phyloP scores from a whole-genome alignment of 2,329 filamentous ascomycete species.

The Cordyceps javanica region DNA sequence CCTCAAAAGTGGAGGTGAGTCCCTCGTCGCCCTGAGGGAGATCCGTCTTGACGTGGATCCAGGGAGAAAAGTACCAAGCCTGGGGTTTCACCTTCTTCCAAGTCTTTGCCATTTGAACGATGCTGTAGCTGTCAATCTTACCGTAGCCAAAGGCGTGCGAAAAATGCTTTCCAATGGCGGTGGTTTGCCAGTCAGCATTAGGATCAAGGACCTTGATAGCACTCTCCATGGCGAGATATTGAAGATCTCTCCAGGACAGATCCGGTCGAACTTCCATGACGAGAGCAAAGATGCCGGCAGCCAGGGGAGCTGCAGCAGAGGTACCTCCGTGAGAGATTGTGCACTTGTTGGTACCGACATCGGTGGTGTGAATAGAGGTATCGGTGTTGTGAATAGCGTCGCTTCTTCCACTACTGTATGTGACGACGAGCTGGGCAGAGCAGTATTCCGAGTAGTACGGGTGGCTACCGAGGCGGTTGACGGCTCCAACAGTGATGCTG shows the following conservation, averaged over 20 bases:
- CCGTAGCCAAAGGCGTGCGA: conserved; percentile 95
- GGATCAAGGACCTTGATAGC: conserved; percentile 72
- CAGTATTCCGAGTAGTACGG: conserved; percentile 96
- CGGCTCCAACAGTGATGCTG: conserved; percentile 91
- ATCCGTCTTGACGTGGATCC: conserved; percentile 79
- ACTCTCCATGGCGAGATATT: conserved; percentile 82
- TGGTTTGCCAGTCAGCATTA: conserved; percentile 71
- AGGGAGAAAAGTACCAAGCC: conserved; percentile 89
- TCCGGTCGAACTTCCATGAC: conserved; percentile 81
- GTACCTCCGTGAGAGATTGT: conserved; percentile 84
- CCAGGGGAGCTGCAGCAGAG: conserved; percentile 88
- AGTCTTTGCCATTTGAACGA: conserved; percentile 78
- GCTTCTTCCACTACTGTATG: conserved; percentile 85
- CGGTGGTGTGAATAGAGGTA: conserved; percentile 92
- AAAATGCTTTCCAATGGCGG: conserved; percentile 74
- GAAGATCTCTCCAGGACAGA: conserved; percentile 87
- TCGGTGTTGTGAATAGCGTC: conserved; percentile 96
- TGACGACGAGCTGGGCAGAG: conserved; percentile 90
- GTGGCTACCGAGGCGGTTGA: conserved; percentile 80
- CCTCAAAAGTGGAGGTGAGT: conserved; percentile 70
- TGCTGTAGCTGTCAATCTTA: conserved; percentile 81
- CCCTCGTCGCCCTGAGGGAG: conserved; percentile 84
- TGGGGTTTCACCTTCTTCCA: conserved; percentile 92
- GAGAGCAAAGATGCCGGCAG: conserved; percentile 85
- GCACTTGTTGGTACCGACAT: conserved; percentile 79